These are phyloP conservation scores for Colletotrichum higginsianum DNA, from an alignment of 2,329 filamentous ascomycete genomes.

Conservation along the genomic window DNA sequence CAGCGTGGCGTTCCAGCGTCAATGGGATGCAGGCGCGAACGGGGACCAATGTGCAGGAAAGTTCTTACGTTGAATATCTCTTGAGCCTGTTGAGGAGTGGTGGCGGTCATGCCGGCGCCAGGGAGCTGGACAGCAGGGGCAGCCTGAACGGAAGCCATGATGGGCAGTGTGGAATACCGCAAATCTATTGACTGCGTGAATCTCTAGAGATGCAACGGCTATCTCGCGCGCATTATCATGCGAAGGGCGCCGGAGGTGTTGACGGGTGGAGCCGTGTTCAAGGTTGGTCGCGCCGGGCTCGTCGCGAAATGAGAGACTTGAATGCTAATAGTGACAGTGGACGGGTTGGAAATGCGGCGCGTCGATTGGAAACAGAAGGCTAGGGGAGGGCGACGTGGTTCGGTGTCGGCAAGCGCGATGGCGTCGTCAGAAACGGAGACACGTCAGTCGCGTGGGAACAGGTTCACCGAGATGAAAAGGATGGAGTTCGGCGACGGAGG, in stretches of 20 bases:
- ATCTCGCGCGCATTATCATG: constrained; percentile 43
- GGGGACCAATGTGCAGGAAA: constrained; percentile 12
- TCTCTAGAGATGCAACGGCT: constrained; percentile 41
- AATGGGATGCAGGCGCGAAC: constrained; percentile 1
- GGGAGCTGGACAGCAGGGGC: constrained; percentile 78
- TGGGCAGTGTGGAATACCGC: constrained; percentile 29
- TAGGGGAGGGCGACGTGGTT: constrained; percentile 27
- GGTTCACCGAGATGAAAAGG: constrained; percentile 38
- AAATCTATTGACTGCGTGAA: constrained; percentile 41
- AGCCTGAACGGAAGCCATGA: constrained; percentile 86
- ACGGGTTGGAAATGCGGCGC: constrained; percentile 37
- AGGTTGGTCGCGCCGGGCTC: constrained; percentile 40
- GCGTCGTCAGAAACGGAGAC: constrained; percentile 29
- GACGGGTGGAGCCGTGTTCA: constrained; percentile 36
- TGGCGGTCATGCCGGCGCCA: constrained; percentile 73
- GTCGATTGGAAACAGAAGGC: constrained; percentile 23
- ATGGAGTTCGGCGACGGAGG: constrained; percentile 38
- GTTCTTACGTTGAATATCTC: constrained; percentile 77
- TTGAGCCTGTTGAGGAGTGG: constrained; percentile 84
- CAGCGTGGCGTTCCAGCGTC: constrained; percentile 2
- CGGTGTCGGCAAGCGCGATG: constrained; percentile 31
- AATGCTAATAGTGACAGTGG: constrained; percentile 34
- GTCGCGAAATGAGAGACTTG: constrained; percentile 43
- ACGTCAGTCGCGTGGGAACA: constrained; percentile 41
- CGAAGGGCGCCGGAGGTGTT: constrained; percentile 23